Evolutionary conservation across 345 rosid genomes (phyloP), one percentile per base, ranked within the genome.

Genomic region (Salix suchowensis): DNA sequence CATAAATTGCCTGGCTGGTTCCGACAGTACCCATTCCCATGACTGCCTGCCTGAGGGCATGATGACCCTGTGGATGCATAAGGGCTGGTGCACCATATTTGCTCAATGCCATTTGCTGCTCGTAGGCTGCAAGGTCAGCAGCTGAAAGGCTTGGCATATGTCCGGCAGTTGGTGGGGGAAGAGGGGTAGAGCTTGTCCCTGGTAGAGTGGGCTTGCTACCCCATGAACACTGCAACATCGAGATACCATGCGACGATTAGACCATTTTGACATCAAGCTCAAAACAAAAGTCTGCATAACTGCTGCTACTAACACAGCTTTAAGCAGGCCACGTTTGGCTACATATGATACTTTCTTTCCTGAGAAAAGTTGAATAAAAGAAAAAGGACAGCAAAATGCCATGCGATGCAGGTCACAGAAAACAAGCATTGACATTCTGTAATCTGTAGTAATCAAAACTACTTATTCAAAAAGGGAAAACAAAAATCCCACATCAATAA

Each of bases 181-280:
- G 91, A 58, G 97, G 98, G 82, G 87, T 91, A 44, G 97, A 94
- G 77, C 88, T 88, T 65, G 93, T 90, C 32, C 97, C 98, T 2
- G 90, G 89, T 26, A 92, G 95, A 36, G 95, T 94, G 7, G 97
- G 98, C 78, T 91, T 93, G 87, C 89, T 95, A 15, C 98, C 98
- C 98, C 97, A 95, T 21, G 97, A 93, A 80, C 98, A 93, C 98
- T 95, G 76, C 74, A 72, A 77, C 48, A 77, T 64, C 15, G 50
- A 71, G 16, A 42, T 44, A 37, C 46, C n/a, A 13, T 65, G 11
- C 15, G 6, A 40, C 15, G 12, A 40, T 76, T 28, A 61, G 26
- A n/a, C 74, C 8, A 46, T 13, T 19, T 10, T 61, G 13, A 61
- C 26, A 24, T 61, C 52, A 39, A 39, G 3, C 42, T 40, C 54